These are phyloP conservation scores for Daldinia eschscholtzii DNA, from an alignment of 2,329 filamentous ascomycete genomes.

Conservation along the genomic window DNA sequence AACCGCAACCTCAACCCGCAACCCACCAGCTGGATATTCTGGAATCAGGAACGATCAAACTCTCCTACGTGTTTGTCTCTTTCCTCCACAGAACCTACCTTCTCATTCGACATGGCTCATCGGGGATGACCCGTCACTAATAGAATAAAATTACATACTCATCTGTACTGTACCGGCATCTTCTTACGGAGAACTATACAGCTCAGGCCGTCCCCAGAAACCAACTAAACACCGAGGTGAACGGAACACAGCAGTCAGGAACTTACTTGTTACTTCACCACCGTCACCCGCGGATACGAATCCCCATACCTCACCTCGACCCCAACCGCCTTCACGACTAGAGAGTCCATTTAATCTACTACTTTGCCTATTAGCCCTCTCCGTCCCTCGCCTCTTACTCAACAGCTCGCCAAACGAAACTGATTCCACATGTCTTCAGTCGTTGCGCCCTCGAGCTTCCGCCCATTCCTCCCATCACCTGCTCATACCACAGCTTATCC, in stretches of 20 bases:
- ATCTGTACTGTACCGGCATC: constrained; percentile 41
- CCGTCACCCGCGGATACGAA: constrained; percentile 1
- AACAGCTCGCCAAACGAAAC: constrained; percentile 22
- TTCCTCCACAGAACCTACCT: constrained; percentile 29
- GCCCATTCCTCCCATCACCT: constrained; percentile 49
- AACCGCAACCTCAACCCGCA: constrained; percentile 21
- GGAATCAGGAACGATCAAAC: constrained; percentile 42
- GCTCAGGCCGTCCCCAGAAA: constrained; percentile 19
- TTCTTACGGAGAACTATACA: constrained; percentile 22
- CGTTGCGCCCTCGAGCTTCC: constrained; percentile 44
- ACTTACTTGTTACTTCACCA: constrained; percentile 35
- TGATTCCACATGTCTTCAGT: constrained; percentile 52
- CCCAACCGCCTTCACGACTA: constrained; percentile 24
- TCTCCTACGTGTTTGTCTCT: constrained; percentile 31
- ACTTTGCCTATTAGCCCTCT: constrained; percentile 24
- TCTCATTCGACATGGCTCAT: constrained; percentile 47
- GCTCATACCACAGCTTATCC: constrained; percentile 40
- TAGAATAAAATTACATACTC: constrained; percentile 27
- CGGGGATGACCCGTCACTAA: constrained; percentile 44
- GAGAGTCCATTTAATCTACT: constrained; percentile 14
- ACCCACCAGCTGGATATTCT: constrained; percentile 38
- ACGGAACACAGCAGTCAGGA: constrained; percentile 37
- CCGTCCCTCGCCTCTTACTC: background rate
- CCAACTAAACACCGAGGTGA: constrained; percentile 32
- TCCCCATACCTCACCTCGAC: constrained; percentile 13